These are phyloP conservation scores for Alternaria arborescens DNA, from an alignment of 2,329 filamentous ascomycete species.

Conservation along the genomic window DNA sequence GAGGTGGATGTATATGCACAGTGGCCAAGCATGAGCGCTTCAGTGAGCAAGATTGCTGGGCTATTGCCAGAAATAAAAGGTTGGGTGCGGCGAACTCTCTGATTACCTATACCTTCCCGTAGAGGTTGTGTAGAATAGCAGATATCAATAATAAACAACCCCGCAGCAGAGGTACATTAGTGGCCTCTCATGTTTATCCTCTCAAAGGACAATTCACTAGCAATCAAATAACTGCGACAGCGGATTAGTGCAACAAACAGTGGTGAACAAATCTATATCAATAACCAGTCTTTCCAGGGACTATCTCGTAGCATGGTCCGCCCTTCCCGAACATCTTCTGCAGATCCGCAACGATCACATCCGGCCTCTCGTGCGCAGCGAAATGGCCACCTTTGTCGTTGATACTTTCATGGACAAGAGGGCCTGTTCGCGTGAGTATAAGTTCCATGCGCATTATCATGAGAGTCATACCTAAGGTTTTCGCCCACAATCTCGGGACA, in stretches of 20 bases:
- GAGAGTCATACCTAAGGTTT: slow-evolving; percentile 61
- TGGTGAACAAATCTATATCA: neutral
- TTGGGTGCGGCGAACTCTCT: neutral
- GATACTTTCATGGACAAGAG: slow-evolving; percentile 65
- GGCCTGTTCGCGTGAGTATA: slow-evolving; percentile 28
- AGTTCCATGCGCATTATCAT: neutral
- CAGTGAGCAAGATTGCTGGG: neutral
- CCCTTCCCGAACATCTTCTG: slow-evolving; percentile 66
- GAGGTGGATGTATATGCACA: neutral
- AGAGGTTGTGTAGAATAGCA: neutral
- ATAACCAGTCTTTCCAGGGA: slow-evolving; percentile 45
- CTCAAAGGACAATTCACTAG: neutral
- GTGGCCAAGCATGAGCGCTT: neutral
- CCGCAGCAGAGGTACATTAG: neutral
- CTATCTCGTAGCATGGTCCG: slow-evolving; percentile 45
- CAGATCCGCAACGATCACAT: slow-evolving; percentile 63
- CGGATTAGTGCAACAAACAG: neutral
- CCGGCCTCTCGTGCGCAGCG: slow-evolving; percentile 66
- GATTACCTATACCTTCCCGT: neutral
- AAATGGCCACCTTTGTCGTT: slow-evolving; percentile 68
- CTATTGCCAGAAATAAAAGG: neutral
- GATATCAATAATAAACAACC: neutral
- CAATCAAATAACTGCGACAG: neutral
- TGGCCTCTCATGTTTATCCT: neutral
- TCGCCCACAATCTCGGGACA: slow-evolving; percentile 64